Conservation (phyloP, 768 basidiomycete species). For the Auricularia cornea region DNA sequence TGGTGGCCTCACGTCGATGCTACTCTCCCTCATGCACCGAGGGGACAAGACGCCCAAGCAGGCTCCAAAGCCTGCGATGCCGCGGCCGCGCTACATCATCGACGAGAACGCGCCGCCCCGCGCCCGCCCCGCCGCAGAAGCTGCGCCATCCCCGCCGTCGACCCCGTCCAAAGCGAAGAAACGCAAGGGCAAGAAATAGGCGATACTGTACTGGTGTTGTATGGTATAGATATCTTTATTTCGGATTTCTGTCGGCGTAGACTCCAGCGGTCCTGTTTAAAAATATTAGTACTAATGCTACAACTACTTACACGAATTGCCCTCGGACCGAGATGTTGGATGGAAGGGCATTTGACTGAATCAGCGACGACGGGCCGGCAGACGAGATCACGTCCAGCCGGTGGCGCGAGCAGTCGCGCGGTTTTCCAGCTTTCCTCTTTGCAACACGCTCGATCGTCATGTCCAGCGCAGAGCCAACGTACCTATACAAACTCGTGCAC, state of each 20-base stretch:
- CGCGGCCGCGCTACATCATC: slow-evolving; percentile 1
- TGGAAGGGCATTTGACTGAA: too few species aligned
- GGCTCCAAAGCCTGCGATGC: not conserved
- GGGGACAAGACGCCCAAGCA: slow-evolving; percentile 4
- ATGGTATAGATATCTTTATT: not conserved
- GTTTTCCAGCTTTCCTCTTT: not conserved
- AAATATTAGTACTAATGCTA: too few species aligned
- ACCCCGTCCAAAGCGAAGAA: slow-evolving; percentile 19
- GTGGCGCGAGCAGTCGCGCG: too few species aligned
- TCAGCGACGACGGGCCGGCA: too few species aligned
- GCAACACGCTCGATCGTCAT: not conserved
- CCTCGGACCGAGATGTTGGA: too few species aligned
- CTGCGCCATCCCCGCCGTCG: slow-evolving; percentile 8
- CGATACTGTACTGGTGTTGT: slow-evolving; percentile 2
- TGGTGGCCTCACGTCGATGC: slow-evolving; percentile 55
- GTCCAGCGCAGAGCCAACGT: slow-evolving; percentile 29
- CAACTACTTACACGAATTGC: too few species aligned
- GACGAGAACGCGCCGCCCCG: not conserved
- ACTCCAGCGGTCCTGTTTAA: too few species aligned
- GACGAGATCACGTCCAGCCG: too few species aligned
- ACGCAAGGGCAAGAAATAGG: slow-evolving; percentile 28
- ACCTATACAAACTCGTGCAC: slow-evolving; percentile 55
- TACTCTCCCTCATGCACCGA: slow-evolving; percentile 58
- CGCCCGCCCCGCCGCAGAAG: not conserved
- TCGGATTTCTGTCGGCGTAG: not conserved